Evolutionary conservation across 495 filamentous ascomycete species (phyloP).

Genomic region (Umbilicaria muhlenbergii): DNA sequence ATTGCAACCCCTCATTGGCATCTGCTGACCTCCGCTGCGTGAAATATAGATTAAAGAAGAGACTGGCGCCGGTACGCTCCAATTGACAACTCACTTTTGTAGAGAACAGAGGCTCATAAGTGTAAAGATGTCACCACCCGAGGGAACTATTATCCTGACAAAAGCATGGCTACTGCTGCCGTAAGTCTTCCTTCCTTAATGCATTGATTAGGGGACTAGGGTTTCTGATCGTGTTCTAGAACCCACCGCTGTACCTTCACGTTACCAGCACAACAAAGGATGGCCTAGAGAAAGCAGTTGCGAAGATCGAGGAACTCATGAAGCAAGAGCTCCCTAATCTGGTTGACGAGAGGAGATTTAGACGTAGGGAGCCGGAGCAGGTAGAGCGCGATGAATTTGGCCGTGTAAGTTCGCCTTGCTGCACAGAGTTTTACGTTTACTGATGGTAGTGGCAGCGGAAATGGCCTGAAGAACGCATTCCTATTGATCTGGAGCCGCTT

Average conservation of each 20-base stretch:
- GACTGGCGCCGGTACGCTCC: conserved; percentile 97
- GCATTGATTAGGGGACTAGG: conserved; percentile 1
- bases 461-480: conserved; percentile 95
- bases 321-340: conserved; percentile 90
- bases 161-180: conserved; percentile 84
- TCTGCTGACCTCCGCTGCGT: conserved; percentile 92
- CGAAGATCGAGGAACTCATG: conserved; percentile 84
- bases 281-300: conserved; percentile 74
- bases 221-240: conserved; percentile 34
- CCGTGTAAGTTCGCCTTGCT: conserved; percentile 42
- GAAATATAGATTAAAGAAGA: conserved; percentile 99
- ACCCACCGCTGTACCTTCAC: conserved; percentile 86
- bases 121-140: conserved; percentile 97
- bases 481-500: conserved; percentile 76
- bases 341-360: conserved; percentile 89
- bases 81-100: conserved; percentile 33
- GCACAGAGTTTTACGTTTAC: background rate
- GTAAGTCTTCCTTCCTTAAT: conserved; percentile 35
- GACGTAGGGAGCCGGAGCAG: conserved; percentile 68
- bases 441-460: conserved; percentile 52
- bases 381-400: conserved; percentile 94
- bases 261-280: conserved; percentile 87
- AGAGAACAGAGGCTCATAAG: conserved; percentile 45
- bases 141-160: conserved; percentile 91
- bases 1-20: conserved; percentile 66